Conservation (phyloP, 768 basidiomycete species). For the Amanita exitialis region DNA sequence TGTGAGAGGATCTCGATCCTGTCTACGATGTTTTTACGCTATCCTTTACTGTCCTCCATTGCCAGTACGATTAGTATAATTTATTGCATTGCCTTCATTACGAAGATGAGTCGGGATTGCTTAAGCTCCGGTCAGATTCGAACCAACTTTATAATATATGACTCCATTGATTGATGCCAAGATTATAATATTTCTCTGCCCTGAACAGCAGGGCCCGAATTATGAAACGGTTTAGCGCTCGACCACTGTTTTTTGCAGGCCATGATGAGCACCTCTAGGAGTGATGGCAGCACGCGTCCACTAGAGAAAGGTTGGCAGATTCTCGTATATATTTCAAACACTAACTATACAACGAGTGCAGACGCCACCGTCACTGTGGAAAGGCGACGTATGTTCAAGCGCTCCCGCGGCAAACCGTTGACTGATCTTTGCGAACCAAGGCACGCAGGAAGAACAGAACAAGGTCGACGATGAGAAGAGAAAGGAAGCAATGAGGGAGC, state of each 20-base stretch:
- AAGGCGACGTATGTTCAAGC: not conserved
- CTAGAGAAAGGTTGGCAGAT: not conserved
- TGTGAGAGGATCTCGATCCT: too few relatives aligned
- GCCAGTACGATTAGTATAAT: not conserved
- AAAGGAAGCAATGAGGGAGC: slow-evolving; percentile 34
- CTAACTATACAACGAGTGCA: not conserved
- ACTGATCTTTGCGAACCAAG: not conserved
- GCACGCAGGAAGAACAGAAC: slow-evolving; percentile 40
- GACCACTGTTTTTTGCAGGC: not conserved
- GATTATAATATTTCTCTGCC: too few relatives aligned
- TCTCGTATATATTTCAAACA: not conserved
- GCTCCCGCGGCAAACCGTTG: not conserved
- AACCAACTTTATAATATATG: not conserved
- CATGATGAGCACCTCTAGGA: not conserved
- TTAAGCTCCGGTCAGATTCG: not conserved
- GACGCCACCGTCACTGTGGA: not conserved
- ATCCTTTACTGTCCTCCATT: too few relatives aligned
- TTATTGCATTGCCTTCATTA: not conserved
- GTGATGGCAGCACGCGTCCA: not conserved
- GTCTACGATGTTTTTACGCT: not conserved
- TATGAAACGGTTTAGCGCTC: not conserved
- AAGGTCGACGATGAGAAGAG: slow-evolving; percentile 33
- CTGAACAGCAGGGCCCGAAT: not conserved
- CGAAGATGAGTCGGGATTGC: not conserved
- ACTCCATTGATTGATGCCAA: too few relatives aligned